Evolutionary conservation across 495 filamentous ascomycete genomes (phyloP).

Genomic region (Clavariopsis aquatica): DNA sequence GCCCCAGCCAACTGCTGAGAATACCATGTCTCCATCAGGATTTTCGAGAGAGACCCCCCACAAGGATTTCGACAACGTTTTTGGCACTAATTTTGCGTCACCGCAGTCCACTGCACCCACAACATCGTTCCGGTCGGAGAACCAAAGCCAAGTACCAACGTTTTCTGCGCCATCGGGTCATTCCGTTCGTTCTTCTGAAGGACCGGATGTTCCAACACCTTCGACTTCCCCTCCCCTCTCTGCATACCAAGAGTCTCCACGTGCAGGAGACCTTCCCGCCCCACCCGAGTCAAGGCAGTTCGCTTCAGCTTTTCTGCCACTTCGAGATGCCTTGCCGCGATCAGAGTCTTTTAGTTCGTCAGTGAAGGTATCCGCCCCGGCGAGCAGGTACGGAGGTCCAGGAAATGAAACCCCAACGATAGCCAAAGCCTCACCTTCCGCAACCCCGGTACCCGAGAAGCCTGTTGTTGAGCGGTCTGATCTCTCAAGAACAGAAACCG

Average conservation of each 20-base stretch:
- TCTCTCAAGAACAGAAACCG: slow-evolving; percentile 39
- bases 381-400: slow-evolving; percentile 65
- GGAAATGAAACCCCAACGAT: slow-evolving; percentile 63
- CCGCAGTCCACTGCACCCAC: slow-evolving; percentile 39
- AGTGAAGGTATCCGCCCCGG: slow-evolving; percentile 77
- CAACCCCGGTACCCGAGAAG: slow-evolving; percentile 53
- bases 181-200: slow-evolving; percentile 53
- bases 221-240: slow-evolving; percentile 62
- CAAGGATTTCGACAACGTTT: slow-evolving; percentile 83
- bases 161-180: slow-evolving; percentile 51
- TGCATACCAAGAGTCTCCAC: slow-evolving; percentile 57
- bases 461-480: slow-evolving; percentile 40
- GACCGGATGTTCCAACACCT: slow-evolving; percentile 55
- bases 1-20: slow-evolving; percentile 64
- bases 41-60: slow-evolving; percentile 56
- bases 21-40: slow-evolving; percentile 55
- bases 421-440: slow-evolving; percentile 41
- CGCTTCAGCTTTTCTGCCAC: slow-evolving; percentile 68
- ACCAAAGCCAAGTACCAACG: slow-evolving; percentile 45
- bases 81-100: slow-evolving; percentile 71
- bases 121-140: slow-evolving; percentile 69
- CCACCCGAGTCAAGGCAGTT: slow-evolving; percentile 70
- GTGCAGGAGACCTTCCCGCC: slow-evolving; percentile 55
- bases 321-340: slow-evolving; percentile 55
- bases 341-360: slow-evolving; percentile 73